A percentile compares a stretch with the other conserved stretches of the same genome.
Evolutionary conservation across 2,329 filamentous ascomycete genomes (phyloP).

Genomic region (Sporothrix brasiliensis): DNA sequence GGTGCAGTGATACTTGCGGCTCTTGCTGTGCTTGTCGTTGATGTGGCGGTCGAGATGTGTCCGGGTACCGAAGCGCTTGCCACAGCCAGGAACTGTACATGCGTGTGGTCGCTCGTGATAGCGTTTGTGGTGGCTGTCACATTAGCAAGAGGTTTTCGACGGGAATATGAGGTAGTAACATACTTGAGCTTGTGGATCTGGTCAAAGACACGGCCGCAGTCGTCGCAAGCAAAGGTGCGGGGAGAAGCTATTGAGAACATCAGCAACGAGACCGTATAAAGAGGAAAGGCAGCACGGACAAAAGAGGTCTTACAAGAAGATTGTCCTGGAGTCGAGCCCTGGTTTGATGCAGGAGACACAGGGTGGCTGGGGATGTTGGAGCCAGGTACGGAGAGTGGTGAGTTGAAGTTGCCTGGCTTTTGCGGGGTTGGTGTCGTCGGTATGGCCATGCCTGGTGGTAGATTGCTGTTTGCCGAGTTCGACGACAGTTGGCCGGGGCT

Average conservation of each 20-base stretch:
- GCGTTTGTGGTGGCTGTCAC: conserved; percentile 58
- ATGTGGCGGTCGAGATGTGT: conserved; percentile 65
- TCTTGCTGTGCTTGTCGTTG: conserved; percentile 64
- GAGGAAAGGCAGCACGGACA: conserved; percentile 30
- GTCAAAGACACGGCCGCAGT: conserved; percentile 55
- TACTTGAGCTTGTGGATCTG: conserved; percentile 64
- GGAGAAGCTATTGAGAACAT: conserved; percentile 36
- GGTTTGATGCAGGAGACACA: conserved; percentile 47
- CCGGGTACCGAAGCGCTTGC: conserved; percentile 62
- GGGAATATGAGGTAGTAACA: conserved; percentile 31
- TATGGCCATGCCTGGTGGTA: conserved; percentile 43
- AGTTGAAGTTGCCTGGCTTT: conserved; percentile 50
- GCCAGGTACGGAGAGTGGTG: conserved; percentile 45
- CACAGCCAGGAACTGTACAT: conserved; percentile 51
- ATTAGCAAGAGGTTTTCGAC: neutral
- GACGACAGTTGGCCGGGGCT: conserved; percentile 25
- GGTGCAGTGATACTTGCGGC: conserved; percentile 62
- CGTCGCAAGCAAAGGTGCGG: conserved; percentile 46
- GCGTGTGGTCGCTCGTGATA: conserved; percentile 61
- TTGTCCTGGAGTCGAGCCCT: conserved; percentile 33
- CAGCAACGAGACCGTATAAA: conserved; percentile 33
- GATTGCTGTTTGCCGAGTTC: conserved; percentile 26
- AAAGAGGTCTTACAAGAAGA: conserved; percentile 39
- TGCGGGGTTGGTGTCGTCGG: conserved; percentile 36
- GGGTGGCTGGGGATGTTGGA: conserved; percentile 41